A percentile compares a stretch with the other conserved stretches of the same genome.
Conservation (phyloP, 176 grass and related monocot species). For the Otatea glauca region DNA sequence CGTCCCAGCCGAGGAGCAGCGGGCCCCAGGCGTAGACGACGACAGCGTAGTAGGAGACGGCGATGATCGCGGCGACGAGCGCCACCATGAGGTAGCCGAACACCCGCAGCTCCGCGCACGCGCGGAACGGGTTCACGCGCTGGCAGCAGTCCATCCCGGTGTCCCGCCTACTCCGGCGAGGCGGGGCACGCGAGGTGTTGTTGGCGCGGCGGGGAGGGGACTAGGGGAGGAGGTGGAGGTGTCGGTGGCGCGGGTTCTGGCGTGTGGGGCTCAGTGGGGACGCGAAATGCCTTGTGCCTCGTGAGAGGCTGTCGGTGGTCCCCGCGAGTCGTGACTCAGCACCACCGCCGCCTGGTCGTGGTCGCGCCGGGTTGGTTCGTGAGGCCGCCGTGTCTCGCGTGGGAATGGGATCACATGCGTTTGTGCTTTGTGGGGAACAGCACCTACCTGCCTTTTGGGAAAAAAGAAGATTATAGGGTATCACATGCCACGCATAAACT, state of each 20-base stretch:
- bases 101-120: slow-evolving; percentile 56
- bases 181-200: background rate
- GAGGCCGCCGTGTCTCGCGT: too few species aligned
- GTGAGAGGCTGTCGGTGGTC: background rate
- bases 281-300: background rate
- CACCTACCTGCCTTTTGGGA: too few species aligned
- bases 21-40: slow-evolving; percentile 78
- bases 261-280: background rate
- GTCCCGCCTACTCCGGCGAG: background rate
- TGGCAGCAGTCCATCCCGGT: slow-evolving; percentile 61
- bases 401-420: too few species aligned
- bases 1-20: slow-evolving; percentile 36
- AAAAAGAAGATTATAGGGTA: too few species aligned
- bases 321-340: background rate
- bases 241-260: slow-evolving; percentile 21
- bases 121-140: slow-evolving; percentile 67
- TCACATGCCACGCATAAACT: too few species aligned
- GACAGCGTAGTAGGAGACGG: slow-evolving; percentile 80
- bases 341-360: background rate
- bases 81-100: slow-evolving; percentile 77
- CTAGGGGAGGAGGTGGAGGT: background rate
- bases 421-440: too few species aligned
- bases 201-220: background rate
- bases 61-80: slow-evolving; percentile 66
- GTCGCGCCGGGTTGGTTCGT: too few species aligned